Conservation (phyloP, 257 asterid species). For the Nicotiana undulata region DNA sequence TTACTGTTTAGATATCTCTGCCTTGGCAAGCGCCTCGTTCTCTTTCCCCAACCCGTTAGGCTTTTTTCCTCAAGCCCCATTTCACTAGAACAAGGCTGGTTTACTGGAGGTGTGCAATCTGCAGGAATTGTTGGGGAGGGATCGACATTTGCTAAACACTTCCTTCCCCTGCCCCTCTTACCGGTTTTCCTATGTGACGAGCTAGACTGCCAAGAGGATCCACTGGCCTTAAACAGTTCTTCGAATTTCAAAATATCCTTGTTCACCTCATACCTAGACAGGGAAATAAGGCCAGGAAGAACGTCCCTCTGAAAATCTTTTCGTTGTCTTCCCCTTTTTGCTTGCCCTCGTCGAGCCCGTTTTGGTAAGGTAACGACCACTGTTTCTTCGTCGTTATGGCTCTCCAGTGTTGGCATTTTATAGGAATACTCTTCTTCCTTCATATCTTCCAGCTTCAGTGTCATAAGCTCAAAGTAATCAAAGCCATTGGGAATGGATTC, state of each 20-base stretch:
- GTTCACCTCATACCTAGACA: conserved; percentile 53
- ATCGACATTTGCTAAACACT: conserved; percentile 19
- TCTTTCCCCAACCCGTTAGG: conserved; percentile 68
- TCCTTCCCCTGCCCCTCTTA: conserved; percentile 33
- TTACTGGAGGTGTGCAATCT: conserved; percentile 5
- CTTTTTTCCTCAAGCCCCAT: conserved; percentile 27
- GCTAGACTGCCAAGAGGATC: conserved; percentile 23
- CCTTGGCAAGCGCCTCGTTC: conserved; percentile 67
- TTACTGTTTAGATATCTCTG: conserved; percentile 31
- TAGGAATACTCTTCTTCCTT: conserved; percentile 26
- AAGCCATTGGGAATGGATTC: conserved; percentile 38
- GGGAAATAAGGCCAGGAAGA: conserved; percentile 54
- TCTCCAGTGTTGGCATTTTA: conserved; percentile 8
- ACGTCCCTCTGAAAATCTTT: conserved; percentile 64
- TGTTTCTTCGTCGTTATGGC: conserved; percentile 20
- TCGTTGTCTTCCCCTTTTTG: conserved; percentile 39
- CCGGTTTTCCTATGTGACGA: conserved; percentile 15
- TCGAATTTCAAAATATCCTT: conserved; percentile 67
- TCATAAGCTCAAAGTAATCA: conserved; percentile 64
- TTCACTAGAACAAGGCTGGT: conserved; percentile 23
- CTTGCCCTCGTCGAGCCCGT: conserved; percentile 43
- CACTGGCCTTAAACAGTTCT: conserved; percentile 40
- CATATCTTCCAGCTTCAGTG: conserved; percentile 45
- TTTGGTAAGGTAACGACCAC: conserved; percentile 9
- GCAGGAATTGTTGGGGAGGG: conserved; percentile 13